Evolutionary conservation across 1,139 yeast genomes (phyloP).

Genomic region (Magnusiomyces fungicola): DNA sequence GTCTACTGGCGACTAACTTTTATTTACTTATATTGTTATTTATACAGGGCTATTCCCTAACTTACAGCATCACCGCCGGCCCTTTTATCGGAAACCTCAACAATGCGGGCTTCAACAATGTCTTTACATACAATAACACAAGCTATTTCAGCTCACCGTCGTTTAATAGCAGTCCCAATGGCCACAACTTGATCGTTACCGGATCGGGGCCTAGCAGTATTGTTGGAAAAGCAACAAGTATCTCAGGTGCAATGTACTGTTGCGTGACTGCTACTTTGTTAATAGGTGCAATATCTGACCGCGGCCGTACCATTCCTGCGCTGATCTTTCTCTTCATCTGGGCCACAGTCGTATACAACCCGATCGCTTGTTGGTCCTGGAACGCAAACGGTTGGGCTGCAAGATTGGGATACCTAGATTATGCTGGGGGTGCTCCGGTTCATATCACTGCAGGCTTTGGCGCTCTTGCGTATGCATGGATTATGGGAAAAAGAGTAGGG

Average conservation of each 20-base stretch:
- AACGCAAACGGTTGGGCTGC: constrained; percentile 51
- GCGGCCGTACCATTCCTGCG: constrained; percentile 51
- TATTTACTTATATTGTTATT: not conserved
- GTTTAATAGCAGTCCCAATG: not conserved
- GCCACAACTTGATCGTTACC: not conserved
- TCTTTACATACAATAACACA: constrained; percentile 28
- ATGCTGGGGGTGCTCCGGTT: constrained; percentile 61
- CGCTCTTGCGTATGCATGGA: constrained; percentile 51
- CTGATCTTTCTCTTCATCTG: constrained; percentile 46
- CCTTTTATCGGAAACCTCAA: constrained; percentile 43
- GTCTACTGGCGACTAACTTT: not conserved
- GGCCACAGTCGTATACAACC: constrained; percentile 54
- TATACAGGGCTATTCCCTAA: constrained; percentile 42
- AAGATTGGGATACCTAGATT: constrained; percentile 46
- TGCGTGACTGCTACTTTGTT: constrained; percentile 47
- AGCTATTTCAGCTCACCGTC: too few species aligned
- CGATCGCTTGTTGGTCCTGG: constrained; percentile 64
- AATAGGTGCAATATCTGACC: constrained; percentile 52
- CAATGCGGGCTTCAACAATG: constrained; percentile 37
- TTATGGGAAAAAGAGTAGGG: constrained; percentile 43
- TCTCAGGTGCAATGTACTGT: constrained; percentile 48
- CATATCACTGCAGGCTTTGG: constrained; percentile 56
- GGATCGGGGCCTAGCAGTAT: not conserved
- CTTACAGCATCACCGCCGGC: constrained; percentile 37
- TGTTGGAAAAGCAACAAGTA: constrained; percentile 17